Base-by-base conservation (phyloP, 2,329 filamentous ascomycete species). In the Bipolaris bicolor region DNA sequence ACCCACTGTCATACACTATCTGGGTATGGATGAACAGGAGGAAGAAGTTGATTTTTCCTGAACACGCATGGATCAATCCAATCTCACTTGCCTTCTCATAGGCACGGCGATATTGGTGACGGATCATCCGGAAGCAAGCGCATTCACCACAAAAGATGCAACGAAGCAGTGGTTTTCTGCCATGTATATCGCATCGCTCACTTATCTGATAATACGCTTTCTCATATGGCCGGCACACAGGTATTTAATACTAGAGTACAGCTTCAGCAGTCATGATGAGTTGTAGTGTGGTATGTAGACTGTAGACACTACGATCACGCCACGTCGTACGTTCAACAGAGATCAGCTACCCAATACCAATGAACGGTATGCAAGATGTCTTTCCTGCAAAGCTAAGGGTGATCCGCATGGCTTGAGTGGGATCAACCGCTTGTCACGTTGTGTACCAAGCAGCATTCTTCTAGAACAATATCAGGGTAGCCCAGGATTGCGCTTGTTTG, bases 41-140 rank as follows among this genome's bases (percentile, higher is more conserved):
- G 70, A 66, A 31, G 65, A 73, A 11, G 65, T 66, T 2, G 75
- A 77, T 52, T 76, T 76, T 44, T 71, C 64, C 22, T 76, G 48
- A 71, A 37, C 31, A 7, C 20, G 13, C 46, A 41, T 18, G 9
- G 20, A 15, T 18, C 20, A 10, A 26, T 7, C 40, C 9, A 26
- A 16, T 24, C 11, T 15, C 16, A n/a, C 22, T 26, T 24, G 24
- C 22, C 3, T 26, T 64, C 57, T 56, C 33, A 36, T 20, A 24
- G 46, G 31, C 52, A 59, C 57, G 34, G 49, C 55, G 58, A 61
- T 43, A 64, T 49, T 56, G 55, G 55, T 46, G 50, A 64, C 16
- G 58, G 60, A 39, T 56, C 56, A 59, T 60, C 41, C 57, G 52
- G 58, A 53, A 65, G 43, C 41, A 57, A 58, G 60, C 26, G 55